These are phyloP conservation scores for Monosporascus sp. DNA, from an alignment of 2,329 filamentous ascomycete genomes.

Conservation along the genomic window DNA sequence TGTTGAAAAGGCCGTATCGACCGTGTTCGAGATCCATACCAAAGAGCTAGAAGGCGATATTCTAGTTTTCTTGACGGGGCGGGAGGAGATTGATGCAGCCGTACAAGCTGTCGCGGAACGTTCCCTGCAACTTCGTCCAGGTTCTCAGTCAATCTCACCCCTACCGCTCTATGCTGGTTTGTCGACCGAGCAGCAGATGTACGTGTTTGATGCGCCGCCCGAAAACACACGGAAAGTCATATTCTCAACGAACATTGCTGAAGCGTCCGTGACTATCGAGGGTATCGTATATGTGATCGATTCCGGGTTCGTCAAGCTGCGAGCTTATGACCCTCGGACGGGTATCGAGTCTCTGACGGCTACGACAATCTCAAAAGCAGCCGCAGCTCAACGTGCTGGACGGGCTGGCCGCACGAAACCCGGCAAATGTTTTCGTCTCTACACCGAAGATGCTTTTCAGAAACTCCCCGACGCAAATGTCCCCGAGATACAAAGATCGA, in stretches of 20 bases:
- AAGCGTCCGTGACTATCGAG: conserved; percentile 91
- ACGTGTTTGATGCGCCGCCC: conserved; percentile 80
- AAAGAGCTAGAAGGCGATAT: conserved; percentile 81
- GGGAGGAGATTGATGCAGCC: conserved; percentile 83
- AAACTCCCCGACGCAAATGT: conserved; percentile 65
- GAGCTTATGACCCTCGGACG: conserved; percentile 76
- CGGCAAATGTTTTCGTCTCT: conserved; percentile 91
- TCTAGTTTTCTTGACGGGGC: conserved; percentile 83
- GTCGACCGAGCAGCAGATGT: conserved; percentile 87
- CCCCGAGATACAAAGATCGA: conserved; percentile 88
- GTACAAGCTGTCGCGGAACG: conserved; percentile 76
- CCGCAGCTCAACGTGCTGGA: conserved; percentile 85
- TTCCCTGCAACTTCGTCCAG: conserved; percentile 55
- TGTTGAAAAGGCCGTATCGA: conserved; percentile 73
- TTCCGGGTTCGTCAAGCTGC: conserved; percentile 83
- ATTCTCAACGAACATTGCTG: conserved; percentile 91
- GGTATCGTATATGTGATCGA: conserved; percentile 90
- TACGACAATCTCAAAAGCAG: conserved; percentile 81
- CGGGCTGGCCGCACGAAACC: conserved; percentile 83
- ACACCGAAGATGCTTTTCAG: conserved; percentile 70
- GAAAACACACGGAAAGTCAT: conserved; percentile 86
- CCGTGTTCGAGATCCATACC: conserved; percentile 81
- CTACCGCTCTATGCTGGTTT: conserved; percentile 87
- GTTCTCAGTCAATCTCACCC: conserved; percentile 56
- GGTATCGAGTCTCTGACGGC: conserved; percentile 85